Evolutionary conservation across 1,284 basidiomycete species (phyloP), one percentile per base, ranked within the genome.

Genomic region (Rhodotorula sp.): DNA sequence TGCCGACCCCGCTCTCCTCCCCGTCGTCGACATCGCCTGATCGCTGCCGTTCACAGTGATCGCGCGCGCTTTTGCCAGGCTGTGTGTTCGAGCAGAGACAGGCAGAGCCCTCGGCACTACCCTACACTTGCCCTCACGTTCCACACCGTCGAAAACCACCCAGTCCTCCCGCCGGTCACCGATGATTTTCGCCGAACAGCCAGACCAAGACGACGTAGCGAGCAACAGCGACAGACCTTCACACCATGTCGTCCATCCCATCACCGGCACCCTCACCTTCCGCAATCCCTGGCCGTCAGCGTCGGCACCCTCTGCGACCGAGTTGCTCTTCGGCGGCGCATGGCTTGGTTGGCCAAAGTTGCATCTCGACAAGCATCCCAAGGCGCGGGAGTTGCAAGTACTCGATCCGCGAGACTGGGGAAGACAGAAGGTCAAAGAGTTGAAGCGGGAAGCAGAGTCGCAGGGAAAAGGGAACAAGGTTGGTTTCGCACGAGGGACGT

Each of bases 221-320:
- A 15, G 34, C 36, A 44, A n/a, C 36, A 36, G 36, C n/a, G 60
- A 61, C 5, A 46, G 57, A 8, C 74, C 72, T 3, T 22, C 67
- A 27, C 74, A 76, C 68, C 73, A 74, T 56, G 67, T 69, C 57
- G 64, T 70, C 39, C 62, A 64, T 36, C 64, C 68, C 6, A 36
- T 70, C 39, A 70, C 68, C 22, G 56, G 59, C 56, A 68, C 72
- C 20, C 66, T 66, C 30, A 66, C 67, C 11, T 77, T 76, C 65
- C 55, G 61, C 29, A 77, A 77, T 64, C 76, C 76, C 1, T 77
- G 76, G 76, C 75, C 76, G 30, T 74, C 72, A 3, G 76, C 76
- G 6, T 44, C 54, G 3, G 46, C 70, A 2, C 72, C 75, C 13
- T 68, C 68, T 10, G 67, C 66, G 19, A 58, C 66, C 20, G 71